phyloP scores from a whole-genome alignment of 768 basidiomycete genomes.

The Rhizopogon vinicolor region DNA sequence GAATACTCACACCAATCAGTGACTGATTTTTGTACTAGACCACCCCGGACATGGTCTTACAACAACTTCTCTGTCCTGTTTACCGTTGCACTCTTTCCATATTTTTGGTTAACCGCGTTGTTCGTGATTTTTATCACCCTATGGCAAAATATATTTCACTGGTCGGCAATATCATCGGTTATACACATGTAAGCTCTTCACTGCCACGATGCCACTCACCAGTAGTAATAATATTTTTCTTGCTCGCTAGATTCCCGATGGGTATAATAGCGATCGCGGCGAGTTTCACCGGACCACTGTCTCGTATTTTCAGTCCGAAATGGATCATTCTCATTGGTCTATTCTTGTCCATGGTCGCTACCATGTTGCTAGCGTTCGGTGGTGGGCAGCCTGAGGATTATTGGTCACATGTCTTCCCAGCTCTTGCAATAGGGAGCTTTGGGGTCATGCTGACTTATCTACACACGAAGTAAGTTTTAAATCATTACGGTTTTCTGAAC shows the following conservation, averaged over 20 bases:
- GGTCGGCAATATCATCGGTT: constrained; percentile 35
- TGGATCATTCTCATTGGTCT: constrained; percentile 42
- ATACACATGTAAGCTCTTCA: constrained; percentile 32
- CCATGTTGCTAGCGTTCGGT: constrained; percentile 37
- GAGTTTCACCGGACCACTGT: constrained; percentile 35
- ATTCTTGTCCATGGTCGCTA: constrained; percentile 31
- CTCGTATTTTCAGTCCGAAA: constrained; percentile 35
- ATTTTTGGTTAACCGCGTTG: constrained; percentile 36
- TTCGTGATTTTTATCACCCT: constrained; percentile 30
- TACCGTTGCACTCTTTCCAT: constrained; percentile 33
- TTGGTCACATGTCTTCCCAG: constrained; percentile 47
- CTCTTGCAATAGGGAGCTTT: constrained; percentile 40
- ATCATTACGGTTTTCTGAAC: neutral
- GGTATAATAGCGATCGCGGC: constrained; percentile 33
- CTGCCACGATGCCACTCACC: constrained; percentile 4
- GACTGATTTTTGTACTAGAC: constrained; percentile 17
- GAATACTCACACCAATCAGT: neutral
- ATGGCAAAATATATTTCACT: constrained; percentile 38
- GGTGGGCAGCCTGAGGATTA: constrained; percentile 37
- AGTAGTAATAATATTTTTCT: neutral
- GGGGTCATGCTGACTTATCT: constrained; percentile 33
- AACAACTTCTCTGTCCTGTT: constrained; percentile 38
- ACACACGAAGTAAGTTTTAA: constrained; percentile 40
- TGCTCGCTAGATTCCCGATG: constrained; percentile 33
- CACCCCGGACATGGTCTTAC: constrained; percentile 39